Evolutionary conservation across 257 asterid genomes (phyloP).

Genomic region (Nicotiana otophora): DNA sequence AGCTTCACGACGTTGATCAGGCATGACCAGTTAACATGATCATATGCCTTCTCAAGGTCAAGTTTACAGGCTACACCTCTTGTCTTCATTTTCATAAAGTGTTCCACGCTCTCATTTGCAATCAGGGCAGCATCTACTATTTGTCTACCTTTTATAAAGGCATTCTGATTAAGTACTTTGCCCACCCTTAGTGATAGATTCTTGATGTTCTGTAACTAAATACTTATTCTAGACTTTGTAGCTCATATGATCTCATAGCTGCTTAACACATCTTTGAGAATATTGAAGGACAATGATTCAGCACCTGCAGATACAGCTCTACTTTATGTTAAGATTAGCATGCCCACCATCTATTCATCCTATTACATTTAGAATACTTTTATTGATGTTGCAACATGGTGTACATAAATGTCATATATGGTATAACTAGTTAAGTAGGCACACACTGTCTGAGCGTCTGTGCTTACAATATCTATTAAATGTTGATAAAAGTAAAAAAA

Average conservation of each 20-base stretch:
- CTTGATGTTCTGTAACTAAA: background rate
- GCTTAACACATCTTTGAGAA: slow-evolving; percentile 35
- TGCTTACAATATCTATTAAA: background rate
- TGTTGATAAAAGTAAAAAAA: background rate
- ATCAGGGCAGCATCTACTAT: too few relatives aligned
- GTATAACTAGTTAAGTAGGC: background rate
- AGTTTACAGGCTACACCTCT: too few relatives aligned
- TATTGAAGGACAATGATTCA: slow-evolving; percentile 35
- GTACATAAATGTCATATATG: background rate
- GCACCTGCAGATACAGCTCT: slow-evolving; percentile 51
- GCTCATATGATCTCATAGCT: slow-evolving; percentile 20
- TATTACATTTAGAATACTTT: background rate
- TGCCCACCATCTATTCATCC: background rate
- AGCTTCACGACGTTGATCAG: too few relatives aligned
- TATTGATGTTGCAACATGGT: background rate
- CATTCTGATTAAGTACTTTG: background rate
- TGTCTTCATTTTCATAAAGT: too few relatives aligned
- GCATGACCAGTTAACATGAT: too few relatives aligned
- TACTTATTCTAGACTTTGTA: too few relatives aligned
- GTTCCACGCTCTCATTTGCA: too few relatives aligned
- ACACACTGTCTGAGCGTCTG: background rate
- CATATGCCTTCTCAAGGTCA: too few relatives aligned
- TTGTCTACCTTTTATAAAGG: too few relatives aligned
- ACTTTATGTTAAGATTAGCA: background rate
- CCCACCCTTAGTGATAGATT: background rate